Evolutionary conservation across 108 stramenopile genomes (phyloP), one percentile per base, ranked within the genome.

Genomic region (Chaetoceros tenuissimus): DNA sequence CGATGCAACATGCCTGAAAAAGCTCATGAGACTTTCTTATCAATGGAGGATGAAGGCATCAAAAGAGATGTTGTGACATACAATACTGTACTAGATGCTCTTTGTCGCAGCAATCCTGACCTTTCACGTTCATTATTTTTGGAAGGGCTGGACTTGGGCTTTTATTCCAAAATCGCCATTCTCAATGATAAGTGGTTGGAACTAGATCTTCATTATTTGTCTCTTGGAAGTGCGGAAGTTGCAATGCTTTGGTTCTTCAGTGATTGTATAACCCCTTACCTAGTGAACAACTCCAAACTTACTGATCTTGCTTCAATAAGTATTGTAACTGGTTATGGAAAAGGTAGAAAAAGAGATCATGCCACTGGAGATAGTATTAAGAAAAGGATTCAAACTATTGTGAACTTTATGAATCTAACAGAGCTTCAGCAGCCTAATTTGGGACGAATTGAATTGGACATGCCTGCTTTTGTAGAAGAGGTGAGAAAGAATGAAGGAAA

Each of bases 281-380:
- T 92, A 1, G 68, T 75, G 7, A 75, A 87, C 40, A 81, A 75
- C 45, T 78, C 77, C 18, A 79, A 77, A 62, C 78, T 92, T 3
- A 72, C 78, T 48, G 68, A 70, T 48, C 82, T 92, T 20, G 78
- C 77, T 46, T 78, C 84, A 25, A 92, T 92, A 55, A 80, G 80
- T 23, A 92, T 92, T 69, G 89, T 92, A 26, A 92, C 89, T 17
- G 89, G 89, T n/a, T 92, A 92, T 58, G 89, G 89, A 49, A 86
- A 85, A 53, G 87, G 85, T 21, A 74, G 89, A 16, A 69, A 78
- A 8, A 69, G 89, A 50, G 89, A 84, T 10, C 13, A 10, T 40
- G 67, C 71, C 50, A 81, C 84, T 29, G 84, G 84, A 23, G 89
- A 92, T 57, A 79, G 85, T 13, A 92, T 92, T 85, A 63, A 83